phyloP scores from a whole-genome alignment of 768 basidiomycete species.

The Mycena latifolia region DNA sequence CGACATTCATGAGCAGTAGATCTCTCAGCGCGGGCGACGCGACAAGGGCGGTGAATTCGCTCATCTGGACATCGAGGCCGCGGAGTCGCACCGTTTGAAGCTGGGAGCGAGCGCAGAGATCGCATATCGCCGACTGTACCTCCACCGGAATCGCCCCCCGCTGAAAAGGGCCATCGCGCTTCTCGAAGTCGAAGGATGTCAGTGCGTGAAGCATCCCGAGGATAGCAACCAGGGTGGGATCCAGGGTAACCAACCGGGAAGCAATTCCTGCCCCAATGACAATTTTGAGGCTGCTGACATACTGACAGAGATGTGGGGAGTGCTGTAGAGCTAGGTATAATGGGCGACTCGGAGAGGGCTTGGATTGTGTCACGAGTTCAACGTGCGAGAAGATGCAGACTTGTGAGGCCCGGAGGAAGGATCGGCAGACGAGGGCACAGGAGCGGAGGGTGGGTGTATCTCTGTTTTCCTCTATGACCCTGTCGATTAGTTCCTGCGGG shows the following conservation, averaged over 20 bases:
- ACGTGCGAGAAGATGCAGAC: neutral
- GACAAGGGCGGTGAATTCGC: too few relatives aligned
- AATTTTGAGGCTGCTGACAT: neutral
- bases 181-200: neutral
- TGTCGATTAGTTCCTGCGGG: conserved; percentile 14
- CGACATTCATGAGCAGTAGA: too few relatives aligned
- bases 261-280: too few relatives aligned
- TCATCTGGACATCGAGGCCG: too few relatives aligned
- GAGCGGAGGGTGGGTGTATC: neutral
- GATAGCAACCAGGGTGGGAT: neutral
- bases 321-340: neutral
- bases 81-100: too few relatives aligned
- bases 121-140: too few relatives aligned
- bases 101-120: too few relatives aligned
- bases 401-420: neutral
- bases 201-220: neutral
- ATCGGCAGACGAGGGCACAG: conserved; percentile 5
- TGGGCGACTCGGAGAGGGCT: neutral
- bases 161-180: too few relatives aligned
- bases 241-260: neutral
- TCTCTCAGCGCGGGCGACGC: too few relatives aligned
- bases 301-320: neutral
- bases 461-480: neutral
- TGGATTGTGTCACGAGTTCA: neutral
- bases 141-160: too few relatives aligned